Base-by-base conservation (phyloP, 164 flowering plant genomes). In the Malania oleifera region DNA sequence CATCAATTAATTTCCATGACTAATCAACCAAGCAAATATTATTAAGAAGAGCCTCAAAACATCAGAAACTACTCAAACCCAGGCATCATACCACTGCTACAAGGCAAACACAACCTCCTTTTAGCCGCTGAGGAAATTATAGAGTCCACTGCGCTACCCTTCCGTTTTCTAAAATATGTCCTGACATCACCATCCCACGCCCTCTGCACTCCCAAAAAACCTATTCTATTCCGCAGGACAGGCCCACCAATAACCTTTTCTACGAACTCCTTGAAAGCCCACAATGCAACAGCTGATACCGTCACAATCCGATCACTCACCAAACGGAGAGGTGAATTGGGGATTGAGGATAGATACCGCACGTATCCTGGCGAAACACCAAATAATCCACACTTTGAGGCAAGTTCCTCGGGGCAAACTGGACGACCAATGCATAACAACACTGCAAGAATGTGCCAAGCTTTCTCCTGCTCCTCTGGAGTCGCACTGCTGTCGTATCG, bases 101-200 rank as follows among this genome's bases (percentile, higher is more conserved):
- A 27, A 17, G 24, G 44, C 24, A 26, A 52, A 50, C 59, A 12
- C 12, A 63, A 12, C 52, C 79, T 70, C 64, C 69, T 75, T 46
- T 70, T 75, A 22, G 48, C 56, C 34, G 37, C 5, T 2, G 61
- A 52, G 17, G 52, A 55, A 20, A 22, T 25, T 14, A 31, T 9
- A 5, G 49, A 17, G 26, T 40, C 64, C 23, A 37, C 59, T 24
- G 14, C n/a, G 15, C n/a, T 22, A n/a, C 64, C 61, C 67, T 76
- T 78, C 65, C 84, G 61, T 68, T 73, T 82, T 67, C 78, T 64
- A 49, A 19, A 59, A 60, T 73, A 70, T 23, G 63, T 66, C 22
- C n/a, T 43, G 34, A 67, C 46, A 40, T 26, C 54, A 57, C 59
- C 67, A 40, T 61, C 41, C 59, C 63, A 45, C 12, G 20, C 13